Base-by-base conservation (phyloP, 2,329 filamentous ascomycete genomes). In the Sclerotinia glacialis region DNA sequence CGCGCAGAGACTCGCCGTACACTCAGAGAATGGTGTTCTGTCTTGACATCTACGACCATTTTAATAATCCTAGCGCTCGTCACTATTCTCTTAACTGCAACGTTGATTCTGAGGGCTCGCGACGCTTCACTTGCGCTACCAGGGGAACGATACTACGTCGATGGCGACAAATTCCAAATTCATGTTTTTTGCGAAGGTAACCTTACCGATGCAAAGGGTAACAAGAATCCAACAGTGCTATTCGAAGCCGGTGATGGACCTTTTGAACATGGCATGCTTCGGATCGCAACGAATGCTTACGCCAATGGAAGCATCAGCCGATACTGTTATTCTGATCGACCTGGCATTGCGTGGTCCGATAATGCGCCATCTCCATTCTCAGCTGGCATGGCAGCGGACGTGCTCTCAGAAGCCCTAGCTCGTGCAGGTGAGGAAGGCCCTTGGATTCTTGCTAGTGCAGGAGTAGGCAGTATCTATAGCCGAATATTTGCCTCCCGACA, bases 311-410 rank as follows among this genome's bases (percentile, higher is more conserved):
- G 89, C 55, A 95, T 99, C 72, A 81, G 83, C 66, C 88, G 94
- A 68, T 98, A 96, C 80, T 99, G 95, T 82, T 97, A 97, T 78
- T 93, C 92, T 76, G 95, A 99, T 76, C 89, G 95, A 28, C 95
- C 95, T 0, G 95, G 95, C 1, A 85, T 94, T 66, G 94, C 85
- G 8, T 97, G 92, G 88, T 86, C 87, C 69, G 95, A 99, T 78
- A 94, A 95, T 65, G 93, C 94, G 0, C 95, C 95, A 2, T 97
- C 93, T 7, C 95, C 95, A 0, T 89, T 97, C 73, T 96, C 92
- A 6, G 94, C 92, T 5, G 93, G 93, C 53, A 97, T 97, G 86
- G 89, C 91, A n/a, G 89, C 91, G 6, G 93, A 97, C 74, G 92
- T 89, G 0, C 82, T 98, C 34, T 93, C 92, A 53, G 93, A 98